Base-by-base conservation (phyloP, 768 basidiomycete genomes). In the Cubamyces lactineus region DNA sequence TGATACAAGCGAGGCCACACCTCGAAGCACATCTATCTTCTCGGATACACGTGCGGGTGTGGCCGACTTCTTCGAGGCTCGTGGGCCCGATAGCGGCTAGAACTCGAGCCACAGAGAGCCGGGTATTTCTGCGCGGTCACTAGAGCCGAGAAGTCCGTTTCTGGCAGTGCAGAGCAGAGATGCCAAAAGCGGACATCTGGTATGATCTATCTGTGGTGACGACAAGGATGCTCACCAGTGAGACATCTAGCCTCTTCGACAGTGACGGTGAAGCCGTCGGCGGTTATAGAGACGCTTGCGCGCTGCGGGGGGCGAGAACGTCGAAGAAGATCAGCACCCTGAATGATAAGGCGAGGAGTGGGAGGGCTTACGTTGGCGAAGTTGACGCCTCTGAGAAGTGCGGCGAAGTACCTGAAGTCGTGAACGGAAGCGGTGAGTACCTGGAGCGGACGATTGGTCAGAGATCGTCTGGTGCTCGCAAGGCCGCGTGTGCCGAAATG, bases 181-280 rank as follows among this genome's bases (percentile, higher is more conserved):
- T 51, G 40, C 57, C 57, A 42, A 43, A 51, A 19, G 11, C 6
- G 30, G 57, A 38, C 46, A 63, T 59, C 57, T 47, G n/a, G 40
- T 21, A 46, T 19, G 62, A 63, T 59, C 61, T 28, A 51, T 59
- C 28, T 28, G 9, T 38, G 30, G 24, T 8, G 49, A 26, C 15
- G 38, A 40, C 24, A 39, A 28, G 52, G 38, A 16, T 43, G 75
- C 80, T 63, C 69, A 92, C 95, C 95, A 28, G 90, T 79, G 7
- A 96, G 78, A 0, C 89, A 87, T 39, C 89, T 82, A 1, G 91
- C 86, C 72, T 97, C 94, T 75, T 98, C 94, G 11, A 93, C 94
- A 19, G 85, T 84, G 28, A 97, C 82, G 13, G 84, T 84, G 64
- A 97, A 76, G 1, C 94, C 95, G 42, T 79, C 77, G 17, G 82